A percentile compares a stretch with the other conserved stretches of the same genome.
Conservation (phyloP, 768 basidiomycete species). For the Phlegmacium glaucopus region DNA sequence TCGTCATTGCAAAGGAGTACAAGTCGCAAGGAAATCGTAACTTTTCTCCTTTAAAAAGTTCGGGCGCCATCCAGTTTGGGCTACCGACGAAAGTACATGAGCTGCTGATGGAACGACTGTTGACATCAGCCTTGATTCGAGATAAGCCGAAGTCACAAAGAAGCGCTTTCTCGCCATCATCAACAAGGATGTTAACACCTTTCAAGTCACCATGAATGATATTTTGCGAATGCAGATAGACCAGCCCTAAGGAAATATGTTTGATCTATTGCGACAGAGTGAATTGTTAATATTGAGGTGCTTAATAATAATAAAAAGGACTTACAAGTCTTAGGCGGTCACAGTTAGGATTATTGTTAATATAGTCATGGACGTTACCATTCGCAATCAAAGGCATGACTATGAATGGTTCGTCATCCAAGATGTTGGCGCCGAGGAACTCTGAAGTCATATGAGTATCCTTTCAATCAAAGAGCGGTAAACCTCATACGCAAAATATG, state of each 20-base stretch:
- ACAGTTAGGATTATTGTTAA: conserved; percentile 12
- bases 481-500: conserved; percentile 18
- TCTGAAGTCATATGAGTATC: conserved; percentile 4
- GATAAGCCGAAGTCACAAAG: conserved; percentile 26
- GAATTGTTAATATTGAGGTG: background rate
- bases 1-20: conserved; percentile 24
- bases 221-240: conserved; percentile 20
- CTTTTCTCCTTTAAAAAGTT: conserved; percentile 16
- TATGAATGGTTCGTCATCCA: conserved; percentile 23
- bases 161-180: conserved; percentile 17
- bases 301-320: background rate
- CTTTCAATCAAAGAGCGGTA: background rate
- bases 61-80: conserved; percentile 27
- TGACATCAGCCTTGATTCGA: conserved; percentile 21
- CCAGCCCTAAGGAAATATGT: conserved; percentile 20
- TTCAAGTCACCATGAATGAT: conserved; percentile 29
- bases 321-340: conserved; percentile 19
- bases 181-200: conserved; percentile 23
- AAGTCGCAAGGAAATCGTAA: conserved; percentile 16
- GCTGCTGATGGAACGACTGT: conserved; percentile 9
- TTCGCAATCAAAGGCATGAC: conserved; percentile 21
- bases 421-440: conserved; percentile 22
- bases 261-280: conserved; percentile 13
- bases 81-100: conserved; percentile 11
- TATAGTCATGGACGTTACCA: conserved; percentile 17